Base-by-base conservation (phyloP, 441 rosid genomes). In the Gossypium lobatum region DNA sequence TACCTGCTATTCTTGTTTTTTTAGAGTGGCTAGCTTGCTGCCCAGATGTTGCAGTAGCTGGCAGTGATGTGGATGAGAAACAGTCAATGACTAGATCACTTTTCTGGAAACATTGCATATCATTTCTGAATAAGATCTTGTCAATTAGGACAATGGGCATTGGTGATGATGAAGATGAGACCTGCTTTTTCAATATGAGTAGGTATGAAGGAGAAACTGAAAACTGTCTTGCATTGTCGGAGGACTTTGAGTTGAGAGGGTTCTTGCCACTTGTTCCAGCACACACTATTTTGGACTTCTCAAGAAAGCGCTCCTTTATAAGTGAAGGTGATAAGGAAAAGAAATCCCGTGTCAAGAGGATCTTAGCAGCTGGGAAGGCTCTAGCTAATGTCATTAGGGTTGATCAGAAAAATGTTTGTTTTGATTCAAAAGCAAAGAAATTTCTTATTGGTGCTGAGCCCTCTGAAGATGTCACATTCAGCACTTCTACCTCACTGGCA, bases 11-110 rank as follows among this genome's bases (percentile, higher is more conserved):
- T 73, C 79, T 95, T 53, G 93, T 95, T 63, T 91, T 91, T 79
- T 80, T 93, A 66, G 99, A 95, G 78, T 95, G 99, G 98, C 75
- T 93, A 85, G 97, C 98, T 48, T 93, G 93, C 77, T 89, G 71
- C 79, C 93, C 97, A 37, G 99, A 91, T 72, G 69, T 89, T 75
- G 91, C 93, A 54, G 34, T 84, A 2, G 62, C 76, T 9, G 91
- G 85, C 60, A 82, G 82, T 73, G 95, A 90, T 75, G 71, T 77
- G 60, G 97, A 91, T 80, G 95, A 90, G 82, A 88, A 79, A 69
- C 97, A 88, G 80, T 77, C 78, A 39, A 71, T 82, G 69, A 86
- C 77, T 62, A 85, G 92, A 77, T 81, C 82, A 46, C 81, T 72
- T 3, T 93, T 93, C 80, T 95, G 98, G 98, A 84, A 80, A 67